Base-by-base conservation (phyloP, 768 basidiomycete genomes). In the Collybia mongolica region DNA sequence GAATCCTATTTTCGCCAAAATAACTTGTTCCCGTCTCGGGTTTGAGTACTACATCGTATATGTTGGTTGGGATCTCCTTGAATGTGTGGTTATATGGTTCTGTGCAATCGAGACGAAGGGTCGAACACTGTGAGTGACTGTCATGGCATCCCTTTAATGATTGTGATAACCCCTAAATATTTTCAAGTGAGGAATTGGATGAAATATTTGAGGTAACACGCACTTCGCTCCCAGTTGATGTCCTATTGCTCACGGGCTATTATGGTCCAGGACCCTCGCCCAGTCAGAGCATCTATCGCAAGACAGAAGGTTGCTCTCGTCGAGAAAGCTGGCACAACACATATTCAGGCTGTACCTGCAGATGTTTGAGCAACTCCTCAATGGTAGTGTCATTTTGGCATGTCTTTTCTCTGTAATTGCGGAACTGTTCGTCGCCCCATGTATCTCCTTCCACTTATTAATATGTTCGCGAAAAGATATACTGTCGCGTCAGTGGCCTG, bases 71-170 rank as follows among this genome's bases (percentile, higher is more conserved):
- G 70, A 72, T 59, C 62, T 74, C 26, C 65, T 72, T 35, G 71
- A 72, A 59, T 70, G 67, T 35, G 44, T 60, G 5, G 57, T 72
- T 9, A 66, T 74, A 41, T 72, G 61, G 48, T 66, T 72, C 56
- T 72, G 64, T 37, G 74, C 67, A 6, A 71, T 75, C 1, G 74
- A 75, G 50, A 75, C 74, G 2, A 67, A 70, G 44, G 72, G 74
- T 26, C 64, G 72, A 36, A 74, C 74, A 17, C 58, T 75, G 71
- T 73, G 53, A 54, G 73, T 64, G 11, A 2, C 28, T 32, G 8
- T 39, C 18, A 32, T 22, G 32, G 18, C 7, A 28, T 19, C 42
- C 15, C 29, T 23, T 19, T 5, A 6, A 6, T 19, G 20, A 41
- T 17, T 18, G 39, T 29, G 24, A 35, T 42, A 41, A 38, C n/a